phyloP scores from a whole-genome alignment of 768 basidiomycete species.

The Tephrocybe sp. region DNA sequence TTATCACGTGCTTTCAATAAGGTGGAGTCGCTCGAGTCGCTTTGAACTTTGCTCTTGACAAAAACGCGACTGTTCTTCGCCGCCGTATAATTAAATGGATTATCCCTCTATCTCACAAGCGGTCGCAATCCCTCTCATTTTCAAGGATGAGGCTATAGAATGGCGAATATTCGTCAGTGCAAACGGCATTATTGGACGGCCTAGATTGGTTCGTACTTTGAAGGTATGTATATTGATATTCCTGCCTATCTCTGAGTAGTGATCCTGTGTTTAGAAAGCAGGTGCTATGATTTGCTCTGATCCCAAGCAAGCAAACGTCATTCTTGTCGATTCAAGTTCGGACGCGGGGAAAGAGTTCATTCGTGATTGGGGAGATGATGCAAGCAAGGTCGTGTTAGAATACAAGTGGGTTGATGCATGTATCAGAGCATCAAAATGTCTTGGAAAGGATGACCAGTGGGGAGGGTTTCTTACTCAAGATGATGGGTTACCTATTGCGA shows the following conservation, averaged over 20 bases:
- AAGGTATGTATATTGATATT: conserved; percentile 36
- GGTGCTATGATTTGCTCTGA: conserved; percentile 55
- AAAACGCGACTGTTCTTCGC: too few species aligned
- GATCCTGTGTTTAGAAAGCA: conserved; percentile 37
- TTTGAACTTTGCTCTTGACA: too few species aligned
- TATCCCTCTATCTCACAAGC: conserved; percentile 2
- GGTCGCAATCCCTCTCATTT: conserved; percentile 28
- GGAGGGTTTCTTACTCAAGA: conserved; percentile 44
- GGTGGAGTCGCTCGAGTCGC: too few species aligned
- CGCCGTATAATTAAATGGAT: not conserved
- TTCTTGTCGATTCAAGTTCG: conserved; percentile 57
- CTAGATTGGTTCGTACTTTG: conserved; percentile 50
- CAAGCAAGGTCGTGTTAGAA: conserved; percentile 51
- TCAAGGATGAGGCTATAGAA: conserved; percentile 37
- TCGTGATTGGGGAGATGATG: conserved; percentile 56
- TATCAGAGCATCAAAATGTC: conserved; percentile 38
- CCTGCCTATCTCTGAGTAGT: conserved; percentile 3
- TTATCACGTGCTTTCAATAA: too few species aligned
- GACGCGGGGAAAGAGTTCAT: conserved; percentile 57
- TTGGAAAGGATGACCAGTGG: conserved; percentile 53
- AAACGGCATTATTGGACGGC: conserved; percentile 46
- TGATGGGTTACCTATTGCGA: conserved; percentile 38
- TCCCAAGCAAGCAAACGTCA: conserved; percentile 52
- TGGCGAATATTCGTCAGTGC: conserved; percentile 60
- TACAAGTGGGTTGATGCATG: conserved; percentile 53